Conservation (phyloP, 208 protist species). For the Trypanosoma rangeli region DNA sequence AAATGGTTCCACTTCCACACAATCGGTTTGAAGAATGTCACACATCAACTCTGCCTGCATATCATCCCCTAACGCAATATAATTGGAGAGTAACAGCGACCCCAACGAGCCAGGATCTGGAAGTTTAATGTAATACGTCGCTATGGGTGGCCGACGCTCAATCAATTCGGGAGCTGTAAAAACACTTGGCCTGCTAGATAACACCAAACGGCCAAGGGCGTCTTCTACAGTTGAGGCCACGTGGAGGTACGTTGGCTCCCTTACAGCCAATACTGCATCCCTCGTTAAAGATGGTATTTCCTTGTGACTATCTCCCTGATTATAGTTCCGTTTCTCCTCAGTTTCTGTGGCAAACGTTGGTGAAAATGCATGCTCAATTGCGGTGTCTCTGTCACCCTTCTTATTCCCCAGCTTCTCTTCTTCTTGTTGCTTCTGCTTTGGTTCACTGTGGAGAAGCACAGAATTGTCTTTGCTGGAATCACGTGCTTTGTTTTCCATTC, state of each 20-base stretch:
- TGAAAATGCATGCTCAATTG: not conserved
- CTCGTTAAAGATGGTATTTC: not conserved
- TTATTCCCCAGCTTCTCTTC: slow-evolving; percentile 26
- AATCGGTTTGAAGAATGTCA: slow-evolving; percentile 72
- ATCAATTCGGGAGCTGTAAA: slow-evolving; percentile 56
- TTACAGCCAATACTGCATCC: slow-evolving; percentile 12
- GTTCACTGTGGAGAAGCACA: not conserved
- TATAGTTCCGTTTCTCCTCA: not conserved
- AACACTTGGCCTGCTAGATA: slow-evolving; percentile 58
- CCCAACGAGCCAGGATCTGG: slow-evolving; percentile 55
- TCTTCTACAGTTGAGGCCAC: slow-evolving; percentile 68
- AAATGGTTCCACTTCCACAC: slow-evolving; percentile 71
- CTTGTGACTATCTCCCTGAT: not conserved
- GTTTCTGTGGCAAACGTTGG: not conserved
- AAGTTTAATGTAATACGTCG: slow-evolving; percentile 63
- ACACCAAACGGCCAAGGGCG: slow-evolving; percentile 48
- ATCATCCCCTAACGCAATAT: slow-evolving; percentile 55
- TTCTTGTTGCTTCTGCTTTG: not conserved
- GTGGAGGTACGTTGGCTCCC: slow-evolving; percentile 52
- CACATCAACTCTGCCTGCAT: slow-evolving; percentile 69
- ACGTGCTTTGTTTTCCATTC: slow-evolving; percentile 11
- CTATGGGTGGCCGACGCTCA: slow-evolving; percentile 29
- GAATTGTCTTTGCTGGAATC: not conserved
- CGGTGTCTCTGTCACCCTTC: not conserved
- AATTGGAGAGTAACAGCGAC: slow-evolving; percentile 58